Evolutionary conservation across 2,329 filamentous ascomycete species (phyloP).

Genomic region (Penicillium sclerotigenum): DNA sequence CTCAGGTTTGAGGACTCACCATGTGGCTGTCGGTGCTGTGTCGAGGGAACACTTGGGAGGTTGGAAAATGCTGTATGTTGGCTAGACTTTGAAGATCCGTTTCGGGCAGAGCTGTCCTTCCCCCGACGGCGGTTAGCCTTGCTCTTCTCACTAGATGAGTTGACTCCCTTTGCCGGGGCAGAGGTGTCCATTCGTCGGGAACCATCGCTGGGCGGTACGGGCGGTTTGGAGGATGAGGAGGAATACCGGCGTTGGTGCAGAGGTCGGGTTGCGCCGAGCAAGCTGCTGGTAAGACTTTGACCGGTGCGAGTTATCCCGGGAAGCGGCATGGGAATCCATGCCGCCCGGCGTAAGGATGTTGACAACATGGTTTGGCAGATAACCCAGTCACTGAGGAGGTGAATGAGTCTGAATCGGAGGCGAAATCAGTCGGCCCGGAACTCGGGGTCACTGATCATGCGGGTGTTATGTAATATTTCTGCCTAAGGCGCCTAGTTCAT

Average conservation of each 20-base stretch:
- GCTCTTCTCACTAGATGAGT: constrained; percentile 36
- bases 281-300: constrained; percentile 31
- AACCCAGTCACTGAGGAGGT: constrained; percentile 27
- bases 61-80: constrained; percentile 42
- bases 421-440: constrained; percentile 36
- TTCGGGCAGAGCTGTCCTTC: constrained; percentile 35
- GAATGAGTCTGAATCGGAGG: constrained; percentile 32
- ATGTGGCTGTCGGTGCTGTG: constrained; percentile 48
- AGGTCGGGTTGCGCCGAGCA: constrained; percentile 34
- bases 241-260: constrained; percentile 48
- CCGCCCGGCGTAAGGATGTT: constrained; percentile 46
- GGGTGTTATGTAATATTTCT: constrained; percentile 28
- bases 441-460: constrained; percentile 35
- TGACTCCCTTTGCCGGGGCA: constrained; percentile 39
- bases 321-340: constrained; percentile 36
- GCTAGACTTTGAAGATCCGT: constrained; percentile 35
- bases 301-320: constrained; percentile 34
- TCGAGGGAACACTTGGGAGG: constrained; percentile 49
- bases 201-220: constrained; percentile 46
- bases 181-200: constrained; percentile 42
- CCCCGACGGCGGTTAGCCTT: constrained; percentile 36
- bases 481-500: constrained; percentile 24
- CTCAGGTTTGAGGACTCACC: constrained; percentile 32
- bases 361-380: constrained; percentile 41
- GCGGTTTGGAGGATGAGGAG: constrained; percentile 49